phyloP scores from a whole-genome alignment of 192 early-diverging fungal genomes.

The Podila minutissima region DNA sequence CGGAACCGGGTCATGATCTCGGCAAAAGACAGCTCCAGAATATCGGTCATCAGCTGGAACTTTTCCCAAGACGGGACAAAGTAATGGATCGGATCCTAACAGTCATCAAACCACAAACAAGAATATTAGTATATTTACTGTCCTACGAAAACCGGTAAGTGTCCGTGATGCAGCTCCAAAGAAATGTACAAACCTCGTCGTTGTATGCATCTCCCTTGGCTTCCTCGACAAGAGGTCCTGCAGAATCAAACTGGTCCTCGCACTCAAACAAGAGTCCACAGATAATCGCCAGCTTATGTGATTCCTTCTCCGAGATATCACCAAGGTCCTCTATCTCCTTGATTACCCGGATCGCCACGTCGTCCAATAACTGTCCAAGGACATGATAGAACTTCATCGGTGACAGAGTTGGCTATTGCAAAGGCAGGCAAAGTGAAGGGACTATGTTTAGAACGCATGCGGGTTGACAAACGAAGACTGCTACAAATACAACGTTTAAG shows the following conservation, averaged over 20 bases:
- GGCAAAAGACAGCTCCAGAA: conserved; percentile 62
- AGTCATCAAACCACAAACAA: background rate
- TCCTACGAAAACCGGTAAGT: background rate
- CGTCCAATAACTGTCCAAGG: conserved; percentile 42
- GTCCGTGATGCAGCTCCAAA: background rate
- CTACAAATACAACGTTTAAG: background rate
- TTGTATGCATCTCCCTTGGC: conserved; percentile 13
- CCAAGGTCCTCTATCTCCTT: conserved; percentile 46
- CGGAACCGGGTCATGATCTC: conserved; percentile 66
- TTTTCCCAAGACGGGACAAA: conserved; percentile 60
- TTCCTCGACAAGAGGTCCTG: conserved; percentile 25
- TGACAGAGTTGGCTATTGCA: conserved; percentile 22
- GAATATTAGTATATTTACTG: background rate
- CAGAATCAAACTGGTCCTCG: conserved; percentile 50
- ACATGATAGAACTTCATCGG: conserved; percentile 37
- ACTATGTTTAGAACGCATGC: background rate
- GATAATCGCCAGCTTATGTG: conserved; percentile 47
- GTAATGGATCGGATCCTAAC: conserved; percentile 40
- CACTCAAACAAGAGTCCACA: conserved; percentile 50
- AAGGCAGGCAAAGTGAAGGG: background rate
- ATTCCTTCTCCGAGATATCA: conserved; percentile 55
- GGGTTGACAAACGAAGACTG: background rate
- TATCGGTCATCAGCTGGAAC: conserved; percentile 59
- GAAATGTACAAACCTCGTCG: conserved; percentile 32
- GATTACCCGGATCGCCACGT: conserved; percentile 28